Percentiles rank a stretch among this genome's conserved stretches.
Conservation (phyloP, 345 rosid species). For the Rhizophora mangle region DNA sequence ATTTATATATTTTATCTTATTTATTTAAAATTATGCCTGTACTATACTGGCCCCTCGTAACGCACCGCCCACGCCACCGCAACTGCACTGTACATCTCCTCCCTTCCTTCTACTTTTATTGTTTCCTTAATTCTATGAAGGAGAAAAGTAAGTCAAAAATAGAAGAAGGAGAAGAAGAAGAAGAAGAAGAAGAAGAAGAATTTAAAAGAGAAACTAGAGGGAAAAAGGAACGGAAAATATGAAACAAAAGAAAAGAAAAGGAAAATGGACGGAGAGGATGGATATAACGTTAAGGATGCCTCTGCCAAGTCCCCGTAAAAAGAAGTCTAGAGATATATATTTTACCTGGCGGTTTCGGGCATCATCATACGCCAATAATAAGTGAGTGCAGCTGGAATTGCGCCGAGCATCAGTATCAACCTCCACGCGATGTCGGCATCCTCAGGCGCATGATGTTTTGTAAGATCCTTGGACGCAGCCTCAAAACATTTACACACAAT, state of each 20-base stretch:
- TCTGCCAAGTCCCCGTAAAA: too few relatives aligned
- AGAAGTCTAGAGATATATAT: background rate
- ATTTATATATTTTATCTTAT: too few relatives aligned
- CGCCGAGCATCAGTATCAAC: conserved; percentile 67
- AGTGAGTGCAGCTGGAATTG: conserved; percentile 74
- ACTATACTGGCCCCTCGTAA: too few relatives aligned
- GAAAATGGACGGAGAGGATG: too few relatives aligned
- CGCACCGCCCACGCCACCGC: too few relatives aligned
- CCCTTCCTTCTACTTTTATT: too few relatives aligned
- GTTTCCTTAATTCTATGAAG: background rate
- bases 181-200: background rate
- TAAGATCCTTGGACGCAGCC: conserved; percentile 5
- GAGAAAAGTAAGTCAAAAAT: background rate
- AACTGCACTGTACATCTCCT: too few relatives aligned
- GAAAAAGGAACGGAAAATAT: background rate
- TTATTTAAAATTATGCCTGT: too few relatives aligned
- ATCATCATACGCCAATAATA: conserved; percentile 77
- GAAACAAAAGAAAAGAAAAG: too few relatives aligned
- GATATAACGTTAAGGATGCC: too few relatives aligned
- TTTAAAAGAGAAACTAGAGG: background rate
- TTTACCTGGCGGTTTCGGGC: conserved; percentile 89
- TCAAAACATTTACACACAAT: conserved; percentile 40
- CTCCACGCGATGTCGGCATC: conserved; percentile 68
- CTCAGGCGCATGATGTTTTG: conserved; percentile 26
- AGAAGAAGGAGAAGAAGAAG: too few relatives aligned